Conservation (phyloP, 208 protist genomes). For the Trypanosoma rangeli region DNA sequence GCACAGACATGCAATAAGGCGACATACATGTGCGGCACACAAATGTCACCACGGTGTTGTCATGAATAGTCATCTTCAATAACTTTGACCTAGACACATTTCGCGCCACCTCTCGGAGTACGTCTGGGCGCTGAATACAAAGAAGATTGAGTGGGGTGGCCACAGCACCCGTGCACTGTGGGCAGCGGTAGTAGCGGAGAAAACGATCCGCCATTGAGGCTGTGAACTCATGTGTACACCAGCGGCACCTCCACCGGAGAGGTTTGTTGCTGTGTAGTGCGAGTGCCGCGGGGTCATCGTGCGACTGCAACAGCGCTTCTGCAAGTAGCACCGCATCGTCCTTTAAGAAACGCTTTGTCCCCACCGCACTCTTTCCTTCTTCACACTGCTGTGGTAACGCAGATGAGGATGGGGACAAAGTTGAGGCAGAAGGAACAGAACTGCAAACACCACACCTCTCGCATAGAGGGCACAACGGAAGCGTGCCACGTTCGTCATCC, state of each 20-base stretch:
- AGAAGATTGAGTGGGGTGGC: constrained; percentile 56
- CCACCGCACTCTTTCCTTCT: constrained; percentile 1
- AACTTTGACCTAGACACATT: constrained; percentile 46
- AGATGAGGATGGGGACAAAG: not conserved
- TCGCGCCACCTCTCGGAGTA: constrained; percentile 58
- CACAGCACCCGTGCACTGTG: constrained; percentile 59
- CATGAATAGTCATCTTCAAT: constrained; percentile 53
- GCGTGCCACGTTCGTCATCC: not conserved
- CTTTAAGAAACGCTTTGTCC: constrained; percentile 36
- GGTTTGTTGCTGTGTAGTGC: constrained; percentile 44
- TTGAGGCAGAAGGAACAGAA: not conserved
- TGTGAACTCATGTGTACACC: constrained; percentile 51
- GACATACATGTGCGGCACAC: constrained; percentile 73
- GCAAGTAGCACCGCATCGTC: constrained; percentile 51
- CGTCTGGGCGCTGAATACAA: constrained; percentile 70
- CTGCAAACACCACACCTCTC: constrained; percentile 36
- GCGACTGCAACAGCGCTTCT: constrained; percentile 50
- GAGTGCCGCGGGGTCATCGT: constrained; percentile 55
- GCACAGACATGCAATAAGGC: constrained; percentile 66
- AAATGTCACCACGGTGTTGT: constrained; percentile 56
- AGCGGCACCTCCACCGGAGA: constrained; percentile 64
- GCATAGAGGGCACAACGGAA: constrained; percentile 58
- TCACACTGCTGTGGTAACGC: not conserved
- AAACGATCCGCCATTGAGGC: constrained; percentile 56
- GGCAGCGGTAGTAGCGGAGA: constrained; percentile 61